phyloP scores from a whole-genome alignment of 2,329 filamentous ascomycete genomes.

The Tolypocladium inflatum region DNA sequence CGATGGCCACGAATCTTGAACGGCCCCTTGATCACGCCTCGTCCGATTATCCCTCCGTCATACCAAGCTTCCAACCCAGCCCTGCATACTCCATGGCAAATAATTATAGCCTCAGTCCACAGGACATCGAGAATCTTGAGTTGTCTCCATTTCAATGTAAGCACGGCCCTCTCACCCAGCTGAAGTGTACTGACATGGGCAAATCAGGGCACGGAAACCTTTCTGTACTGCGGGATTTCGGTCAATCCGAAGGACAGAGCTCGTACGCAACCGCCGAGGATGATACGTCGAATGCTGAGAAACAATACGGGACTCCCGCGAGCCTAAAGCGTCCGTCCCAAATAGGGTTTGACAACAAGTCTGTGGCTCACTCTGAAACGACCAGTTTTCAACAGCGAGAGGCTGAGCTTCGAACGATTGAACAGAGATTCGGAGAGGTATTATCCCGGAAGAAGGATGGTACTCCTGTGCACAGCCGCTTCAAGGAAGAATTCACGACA shows the following conservation, averaged over 20 bases:
- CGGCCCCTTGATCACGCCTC: constrained; percentile 11
- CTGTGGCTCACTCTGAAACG: constrained; percentile 21
- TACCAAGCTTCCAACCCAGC: constrained; percentile 23
- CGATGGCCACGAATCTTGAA: background rate
- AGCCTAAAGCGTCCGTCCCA: background rate
- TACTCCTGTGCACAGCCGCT: constrained; percentile 24
- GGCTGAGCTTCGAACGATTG: constrained; percentile 26
- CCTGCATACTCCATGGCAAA: constrained; percentile 15
- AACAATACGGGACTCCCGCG: background rate
- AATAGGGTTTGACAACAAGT: constrained; percentile 1
- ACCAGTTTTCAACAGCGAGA: constrained; percentile 28
- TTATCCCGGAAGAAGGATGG: constrained; percentile 18
- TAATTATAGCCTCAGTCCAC: constrained; percentile 17
- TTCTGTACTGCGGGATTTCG: constrained; percentile 7
- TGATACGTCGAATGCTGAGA: background rate
- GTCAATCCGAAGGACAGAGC: constrained; percentile 12
- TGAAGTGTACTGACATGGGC: background rate
- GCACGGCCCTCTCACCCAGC: background rate
- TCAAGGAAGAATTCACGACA: constrained; percentile 27
- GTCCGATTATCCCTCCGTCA: constrained; percentile 22
- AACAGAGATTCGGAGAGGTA: constrained; percentile 29
- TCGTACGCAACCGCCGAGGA: constrained; percentile 16
- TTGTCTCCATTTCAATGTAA: constrained; percentile 24
- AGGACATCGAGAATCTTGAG: constrained; percentile 24
- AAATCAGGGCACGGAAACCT: constrained; percentile 13